A percentile compares a stretch with the other conserved stretches of the same genome.
These are phyloP conservation scores for Lachnellula hyalina DNA, from an alignment of 2,329 filamentous ascomycete species.

Conservation along the genomic window DNA sequence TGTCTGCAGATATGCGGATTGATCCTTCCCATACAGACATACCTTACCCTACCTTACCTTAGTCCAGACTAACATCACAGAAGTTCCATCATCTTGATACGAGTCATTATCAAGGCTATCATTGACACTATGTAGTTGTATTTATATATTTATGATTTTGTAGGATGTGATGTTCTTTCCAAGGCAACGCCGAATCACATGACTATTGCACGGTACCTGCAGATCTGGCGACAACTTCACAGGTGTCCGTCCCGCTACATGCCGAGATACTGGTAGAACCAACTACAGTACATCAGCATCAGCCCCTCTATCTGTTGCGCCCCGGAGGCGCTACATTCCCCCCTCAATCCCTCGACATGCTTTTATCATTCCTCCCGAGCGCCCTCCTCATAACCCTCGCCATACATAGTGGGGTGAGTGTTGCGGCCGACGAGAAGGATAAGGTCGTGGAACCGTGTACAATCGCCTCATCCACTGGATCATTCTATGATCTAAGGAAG, in stretches of 20 bases:
- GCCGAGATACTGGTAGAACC: background rate
- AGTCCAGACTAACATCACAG: no score
- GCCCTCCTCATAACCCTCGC: constrained; percentile 25
- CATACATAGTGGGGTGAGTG: constrained; percentile 20
- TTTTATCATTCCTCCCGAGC: constrained; percentile 21
- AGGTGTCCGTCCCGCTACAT: background rate
- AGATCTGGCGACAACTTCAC: background rate
- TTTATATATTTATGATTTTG: no score
- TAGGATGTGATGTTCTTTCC: no score
- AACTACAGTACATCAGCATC: background rate
- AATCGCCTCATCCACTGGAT: constrained; percentile 24
- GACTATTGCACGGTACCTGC: background rate
- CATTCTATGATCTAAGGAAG: constrained; percentile 31
- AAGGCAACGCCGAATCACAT: background rate
- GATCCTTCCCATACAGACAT: no score
- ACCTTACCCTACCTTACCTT: no score
- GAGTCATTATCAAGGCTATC: no score
- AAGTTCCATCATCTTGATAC: no score
- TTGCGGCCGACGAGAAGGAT: constrained; percentile 22
- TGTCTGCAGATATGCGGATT: no score
- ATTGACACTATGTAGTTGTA: no score
- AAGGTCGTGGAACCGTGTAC: constrained; percentile 30
- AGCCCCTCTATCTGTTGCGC: constrained; percentile 15
- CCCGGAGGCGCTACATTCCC: constrained; percentile 17
- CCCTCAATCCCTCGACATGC: constrained; percentile 19